A percentile compares a stretch with the other conserved stretches of the same genome.
Conservation (phyloP, 1,139 yeast species). For the Debaryomycetaceae sp. region DNA sequence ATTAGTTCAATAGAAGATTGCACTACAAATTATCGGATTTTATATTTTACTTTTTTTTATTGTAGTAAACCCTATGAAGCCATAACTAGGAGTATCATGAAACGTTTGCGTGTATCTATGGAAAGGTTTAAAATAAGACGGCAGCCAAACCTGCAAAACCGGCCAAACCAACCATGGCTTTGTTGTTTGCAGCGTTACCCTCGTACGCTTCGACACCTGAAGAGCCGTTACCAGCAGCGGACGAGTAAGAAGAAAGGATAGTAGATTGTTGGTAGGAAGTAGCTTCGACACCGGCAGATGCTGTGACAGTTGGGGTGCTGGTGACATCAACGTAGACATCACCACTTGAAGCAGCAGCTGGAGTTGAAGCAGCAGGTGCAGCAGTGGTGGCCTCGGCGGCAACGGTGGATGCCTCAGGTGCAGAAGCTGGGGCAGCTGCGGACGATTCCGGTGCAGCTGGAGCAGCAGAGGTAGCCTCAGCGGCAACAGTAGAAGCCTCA, state of each 20-base stretch:
- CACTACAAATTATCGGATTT: too few species aligned
- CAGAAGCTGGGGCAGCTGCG: slow-evolving; percentile 12
- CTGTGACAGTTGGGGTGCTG: slow-evolving; percentile 34
- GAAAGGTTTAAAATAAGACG: slow-evolving; percentile 30
- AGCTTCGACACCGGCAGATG: slow-evolving; percentile 34
- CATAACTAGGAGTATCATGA: too few species aligned
- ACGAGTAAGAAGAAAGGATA: slow-evolving; percentile 21
- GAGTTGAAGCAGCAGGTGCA: slow-evolving; percentile 11
- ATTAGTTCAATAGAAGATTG: not conserved
- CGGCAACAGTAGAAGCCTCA: slow-evolving; percentile 9
- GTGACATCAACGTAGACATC: slow-evolving; percentile 24
- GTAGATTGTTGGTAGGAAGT: slow-evolving; percentile 35
- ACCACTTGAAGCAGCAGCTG: slow-evolving; percentile 18
- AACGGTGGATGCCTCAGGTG: slow-evolving; percentile 8
- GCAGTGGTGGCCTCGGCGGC: slow-evolving; percentile 9
- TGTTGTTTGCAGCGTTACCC: slow-evolving; percentile 27
- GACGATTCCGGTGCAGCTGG: slow-evolving; percentile 10
- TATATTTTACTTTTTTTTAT: too few species aligned
- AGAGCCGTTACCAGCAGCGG: slow-evolving; percentile 14
- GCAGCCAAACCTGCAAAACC: slow-evolving; percentile 47
- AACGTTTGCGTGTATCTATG: not conserved
- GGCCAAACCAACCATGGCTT: slow-evolving; percentile 33
- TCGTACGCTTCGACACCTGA: slow-evolving; percentile 24
- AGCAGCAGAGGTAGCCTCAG: slow-evolving; percentile 21
- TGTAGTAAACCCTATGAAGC: too few species aligned